Percentiles rank a stretch among this genome's conserved stretches.
Evolutionary conservation across 345 rosid species (phyloP).

Genomic region (Carallia brachiata): DNA sequence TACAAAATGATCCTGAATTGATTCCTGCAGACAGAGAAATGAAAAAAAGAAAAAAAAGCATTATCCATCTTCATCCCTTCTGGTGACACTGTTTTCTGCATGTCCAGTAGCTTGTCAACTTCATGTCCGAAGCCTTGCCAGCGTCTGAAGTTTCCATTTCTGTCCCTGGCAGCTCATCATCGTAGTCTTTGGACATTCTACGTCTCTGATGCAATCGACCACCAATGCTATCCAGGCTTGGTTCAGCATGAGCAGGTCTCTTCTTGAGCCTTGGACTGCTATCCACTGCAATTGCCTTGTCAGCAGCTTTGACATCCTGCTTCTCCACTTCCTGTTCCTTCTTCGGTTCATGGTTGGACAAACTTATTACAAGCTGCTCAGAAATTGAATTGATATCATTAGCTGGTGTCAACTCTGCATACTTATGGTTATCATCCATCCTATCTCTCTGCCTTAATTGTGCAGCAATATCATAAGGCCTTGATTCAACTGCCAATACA

Average conservation of each 20-base stretch:
- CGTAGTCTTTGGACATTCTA: conserved; percentile 1
- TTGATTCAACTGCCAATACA: conserved; percentile 24
- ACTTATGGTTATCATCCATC: conserved; percentile 9
- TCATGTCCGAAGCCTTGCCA: not conserved
- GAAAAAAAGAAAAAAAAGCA: too few relatives aligned
- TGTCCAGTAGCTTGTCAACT: too few relatives aligned
- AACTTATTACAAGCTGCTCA: not conserved
- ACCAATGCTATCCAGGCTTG: conserved; percentile 21
- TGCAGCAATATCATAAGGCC: conserved; percentile 42
- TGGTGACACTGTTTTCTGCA: too few relatives aligned
- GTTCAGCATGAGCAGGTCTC: conserved; percentile 9
- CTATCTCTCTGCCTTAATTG: conserved; percentile 44
- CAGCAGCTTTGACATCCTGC: not conserved
- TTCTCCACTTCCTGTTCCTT: not conserved
- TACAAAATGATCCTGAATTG: too few relatives aligned
- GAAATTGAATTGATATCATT: conserved; percentile 5
- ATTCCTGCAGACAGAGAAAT: too few relatives aligned
- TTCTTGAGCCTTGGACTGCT: conserved; percentile 7
- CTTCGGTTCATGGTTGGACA: not conserved
- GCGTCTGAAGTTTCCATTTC: not conserved
- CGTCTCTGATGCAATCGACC: conserved; percentile 19
- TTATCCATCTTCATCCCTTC: too few relatives aligned
- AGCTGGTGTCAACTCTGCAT: not conserved
- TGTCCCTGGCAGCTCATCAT: not conserved
- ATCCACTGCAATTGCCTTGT: not conserved